These are phyloP conservation scores for Penicillium samsonianum DNA, from an alignment of 495 filamentous ascomycete species.

Conservation along the genomic window DNA sequence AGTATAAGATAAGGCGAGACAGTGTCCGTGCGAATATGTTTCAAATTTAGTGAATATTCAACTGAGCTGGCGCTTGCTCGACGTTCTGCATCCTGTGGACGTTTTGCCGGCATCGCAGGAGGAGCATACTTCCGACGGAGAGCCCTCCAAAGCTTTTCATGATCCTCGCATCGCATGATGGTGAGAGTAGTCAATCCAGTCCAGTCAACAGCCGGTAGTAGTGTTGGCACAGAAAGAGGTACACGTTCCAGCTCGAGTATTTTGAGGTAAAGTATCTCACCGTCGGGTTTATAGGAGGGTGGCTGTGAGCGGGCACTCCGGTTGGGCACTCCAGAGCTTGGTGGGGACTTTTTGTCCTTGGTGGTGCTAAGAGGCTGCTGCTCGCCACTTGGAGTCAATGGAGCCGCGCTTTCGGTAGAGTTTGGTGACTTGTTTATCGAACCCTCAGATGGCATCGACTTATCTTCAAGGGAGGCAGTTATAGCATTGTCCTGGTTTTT, in stretches of 20 bases:
- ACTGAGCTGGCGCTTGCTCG: constrained; percentile 17
- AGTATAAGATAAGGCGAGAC: constrained; percentile 76
- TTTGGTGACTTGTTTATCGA: background rate
- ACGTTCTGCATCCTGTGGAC: constrained; percentile 19
- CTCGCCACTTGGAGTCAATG: background rate
- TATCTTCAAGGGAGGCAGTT: background rate
- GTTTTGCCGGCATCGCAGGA: constrained; percentile 23
- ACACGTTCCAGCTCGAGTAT: constrained; percentile 84
- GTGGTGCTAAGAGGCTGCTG: background rate
- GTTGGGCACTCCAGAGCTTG: background rate
- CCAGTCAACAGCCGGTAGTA: constrained; percentile 79
- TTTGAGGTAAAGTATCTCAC: constrained; percentile 61
- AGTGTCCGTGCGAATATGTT: constrained; percentile 77
- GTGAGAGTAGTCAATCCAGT: constrained; percentile 74
- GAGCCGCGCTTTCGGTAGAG: background rate
- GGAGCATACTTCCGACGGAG: constrained; percentile 74
- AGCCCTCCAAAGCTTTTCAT: constrained; percentile 80
- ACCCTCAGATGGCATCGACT: constrained; percentile 11
- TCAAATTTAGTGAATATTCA: constrained; percentile 73
- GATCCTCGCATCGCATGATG: constrained; percentile 73
- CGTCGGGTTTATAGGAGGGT: constrained; percentile 8
- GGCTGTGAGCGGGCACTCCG: constrained; percentile 6
- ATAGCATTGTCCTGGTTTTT: background rate
- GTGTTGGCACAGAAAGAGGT: constrained; percentile 65
- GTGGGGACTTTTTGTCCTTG: background rate